Evolutionary conservation across 805 yeast species (phyloP), one percentile per base, ranked within the genome.

Genomic region (Metschnikowia gelsemii): DNA sequence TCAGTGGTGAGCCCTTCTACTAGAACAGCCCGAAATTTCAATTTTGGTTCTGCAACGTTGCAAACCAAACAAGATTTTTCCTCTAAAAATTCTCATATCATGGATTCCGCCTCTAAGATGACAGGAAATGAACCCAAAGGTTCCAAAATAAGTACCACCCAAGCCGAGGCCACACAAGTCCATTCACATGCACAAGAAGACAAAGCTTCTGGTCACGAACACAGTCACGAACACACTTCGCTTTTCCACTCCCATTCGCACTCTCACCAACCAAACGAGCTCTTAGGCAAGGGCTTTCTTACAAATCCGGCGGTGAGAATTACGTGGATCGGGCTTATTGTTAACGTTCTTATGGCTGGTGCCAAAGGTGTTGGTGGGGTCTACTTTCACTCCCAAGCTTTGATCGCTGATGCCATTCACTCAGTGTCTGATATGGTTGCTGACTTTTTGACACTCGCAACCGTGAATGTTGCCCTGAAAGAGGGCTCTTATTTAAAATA

Each of bases 391-490:
- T 93, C 99, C 0, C 96, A 90, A 61, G 90, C 97, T 2, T 75
- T 93, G 42, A 61, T 90, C 36, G 99, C 99, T 1, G 99, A 93
- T 63, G 90, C 97, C 1, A 82, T 89, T 21, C 99, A 93, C 65
- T 91, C 98, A 0, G 73, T 87, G 16, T 82, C 95, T 34, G 99
- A 93, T 63, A 71, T 91, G 67, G 76, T 93, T 12, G 86, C 96
- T 7, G 99, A 93, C 62, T 76, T 91, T 33, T 67, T 93, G 50
- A 93, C 99, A 0, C 70, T 93, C 42, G 82, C 89, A 4, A 91
- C 98, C 1, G 96, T 93, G 14, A 81, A 86, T 23, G 79, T 84
- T 36, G 82, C 95, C 4, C 63, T 73, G 8, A 79, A 78, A 50
- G 53, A 64, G 11, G 75, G 74, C 8, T 66, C 75, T 6, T 84